Conservation (phyloP, 305 asterid genomes). For the Rubia balearica region DNA sequence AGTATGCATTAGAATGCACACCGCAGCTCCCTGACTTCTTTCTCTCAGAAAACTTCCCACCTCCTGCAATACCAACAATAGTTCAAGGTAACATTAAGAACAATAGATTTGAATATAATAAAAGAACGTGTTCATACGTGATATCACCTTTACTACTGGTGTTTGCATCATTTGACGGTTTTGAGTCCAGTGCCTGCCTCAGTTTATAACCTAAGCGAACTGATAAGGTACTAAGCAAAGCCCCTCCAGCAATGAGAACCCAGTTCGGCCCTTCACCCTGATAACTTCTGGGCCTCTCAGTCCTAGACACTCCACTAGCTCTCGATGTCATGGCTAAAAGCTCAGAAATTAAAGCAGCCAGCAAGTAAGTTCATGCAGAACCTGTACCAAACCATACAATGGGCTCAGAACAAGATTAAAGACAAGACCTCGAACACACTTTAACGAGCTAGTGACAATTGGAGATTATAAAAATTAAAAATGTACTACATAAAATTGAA, state of each 20-base stretch:
- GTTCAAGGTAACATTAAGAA: constrained; percentile 18
- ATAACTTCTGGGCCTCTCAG: constrained; percentile 39
- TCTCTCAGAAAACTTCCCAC: constrained; percentile 39
- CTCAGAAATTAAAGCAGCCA: constrained; percentile 12
- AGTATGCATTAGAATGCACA: constrained; percentile 46
- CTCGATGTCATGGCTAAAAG: constrained; percentile 53
- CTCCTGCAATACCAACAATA: constrained; percentile 42
- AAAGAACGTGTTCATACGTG: neutral
- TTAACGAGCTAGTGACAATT: neutral
- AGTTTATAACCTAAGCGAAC: constrained; percentile 79
- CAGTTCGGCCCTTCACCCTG: constrained; percentile 75
- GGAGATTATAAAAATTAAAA: neutral
- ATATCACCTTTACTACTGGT: constrained; percentile 45
- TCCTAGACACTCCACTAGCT: constrained; percentile 33
- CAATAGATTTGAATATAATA: constrained; percentile 1
- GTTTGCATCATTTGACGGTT: constrained; percentile 37
- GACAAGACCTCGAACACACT: neutral
- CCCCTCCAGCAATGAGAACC: constrained; percentile 84
- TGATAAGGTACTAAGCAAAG: constrained; percentile 68
- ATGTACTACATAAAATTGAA: neutral
- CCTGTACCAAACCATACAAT: neutral
- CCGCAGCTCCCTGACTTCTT: constrained; percentile 49
- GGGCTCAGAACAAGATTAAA: neutral
- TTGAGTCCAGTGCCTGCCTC: constrained; percentile 68
- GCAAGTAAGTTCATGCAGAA: constrained; percentile 12